phyloP scores from a whole-genome alignment of 2,329 filamentous ascomycete species.

The Cryphonectria japonica region DNA sequence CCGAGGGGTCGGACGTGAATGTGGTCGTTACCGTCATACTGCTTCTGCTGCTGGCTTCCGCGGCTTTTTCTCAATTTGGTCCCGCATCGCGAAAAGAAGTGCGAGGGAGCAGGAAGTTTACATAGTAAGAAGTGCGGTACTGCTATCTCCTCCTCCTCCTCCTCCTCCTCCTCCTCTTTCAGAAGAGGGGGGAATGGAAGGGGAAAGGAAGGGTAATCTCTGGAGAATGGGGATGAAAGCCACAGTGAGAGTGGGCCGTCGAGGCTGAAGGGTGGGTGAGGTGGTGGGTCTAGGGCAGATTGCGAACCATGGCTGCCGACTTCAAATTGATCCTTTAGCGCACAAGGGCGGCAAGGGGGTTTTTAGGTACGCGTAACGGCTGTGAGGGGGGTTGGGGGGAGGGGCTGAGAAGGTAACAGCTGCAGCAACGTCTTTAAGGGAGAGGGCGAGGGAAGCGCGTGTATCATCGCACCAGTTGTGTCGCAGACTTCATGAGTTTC shows the following conservation, averaged over 20 bases:
- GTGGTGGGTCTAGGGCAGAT: not conserved
- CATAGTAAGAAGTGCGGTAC: not conserved
- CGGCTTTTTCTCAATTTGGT: not conserved
- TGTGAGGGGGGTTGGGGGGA: not conserved
- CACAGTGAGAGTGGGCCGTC: not conserved
- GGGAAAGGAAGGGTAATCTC: not conserved
- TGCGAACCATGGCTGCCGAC: not conserved
- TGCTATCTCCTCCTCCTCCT: not conserved
- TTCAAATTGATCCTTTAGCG: not conserved
- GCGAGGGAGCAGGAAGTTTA: not conserved
- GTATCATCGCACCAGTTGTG: not conserved
- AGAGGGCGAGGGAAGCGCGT: not conserved
- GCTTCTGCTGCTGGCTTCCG: not conserved
- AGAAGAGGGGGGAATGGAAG: not conserved
- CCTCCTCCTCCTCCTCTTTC: not conserved
- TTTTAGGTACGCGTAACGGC: not conserved
- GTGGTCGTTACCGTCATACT: constrained; percentile 6
- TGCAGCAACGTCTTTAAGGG: not conserved
- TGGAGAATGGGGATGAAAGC: not conserved
- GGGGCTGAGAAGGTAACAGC: not conserved
- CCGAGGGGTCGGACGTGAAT: constrained; percentile 6
- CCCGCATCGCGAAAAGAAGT: not conserved
- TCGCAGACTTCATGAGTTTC: not conserved
- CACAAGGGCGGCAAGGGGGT: not conserved
- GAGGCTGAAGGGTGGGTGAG: not conserved